Evolutionary conservation across 2,329 filamentous ascomycete genomes (phyloP), one percentile per base, ranked within the genome.

Genomic region (Alternaria sp.): DNA sequence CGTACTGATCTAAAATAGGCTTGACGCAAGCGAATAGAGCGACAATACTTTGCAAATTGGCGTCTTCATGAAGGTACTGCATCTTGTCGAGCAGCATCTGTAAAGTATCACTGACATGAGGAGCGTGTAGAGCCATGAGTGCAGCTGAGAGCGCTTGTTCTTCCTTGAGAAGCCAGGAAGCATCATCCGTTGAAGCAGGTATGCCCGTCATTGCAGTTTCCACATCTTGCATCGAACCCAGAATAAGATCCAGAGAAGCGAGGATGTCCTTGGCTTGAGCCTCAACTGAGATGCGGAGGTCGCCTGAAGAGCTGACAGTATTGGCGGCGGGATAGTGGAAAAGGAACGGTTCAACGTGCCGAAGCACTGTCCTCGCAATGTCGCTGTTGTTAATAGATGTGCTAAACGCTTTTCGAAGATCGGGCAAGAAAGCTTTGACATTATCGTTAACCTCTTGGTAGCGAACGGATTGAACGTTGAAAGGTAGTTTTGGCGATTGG

Each of bases 151-250:
- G 50, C 13, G 63, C 62, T 51, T 73, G 63, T 52, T 77, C 76
- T 63, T 80, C 76, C 83, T 82, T 82, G 2, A 85, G 75, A 8
- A 93, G 76, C 87, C 90, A 92, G 2, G 83, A 81, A 1, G 81
- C 69, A 41, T 90, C 86, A 33, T 91, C 87, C 1, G 81, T 80
- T 1, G 88, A 85, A 4, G 77, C 73, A 1, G 89, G 87, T 2
- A 88, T 78, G 3, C 81, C 80, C 10, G 80, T 77, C 8, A 86
- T 79, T 2, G 82, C 78, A 60, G 85, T 85, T 57, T 86, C 85
- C 44, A 90, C 83, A 62, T 88, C 86, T 74, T 97, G 92, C 46
- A 96, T 83, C 1, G 90, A 89, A 34, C 94, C 90, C 2, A 97
- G 86, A 28, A 94, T 85, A 49, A 86, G 86, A 75, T 96, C 91